Evolutionary conservation across 108 stramenopile genomes (phyloP).

Genomic region (Discostella stelligeroides): DNA sequence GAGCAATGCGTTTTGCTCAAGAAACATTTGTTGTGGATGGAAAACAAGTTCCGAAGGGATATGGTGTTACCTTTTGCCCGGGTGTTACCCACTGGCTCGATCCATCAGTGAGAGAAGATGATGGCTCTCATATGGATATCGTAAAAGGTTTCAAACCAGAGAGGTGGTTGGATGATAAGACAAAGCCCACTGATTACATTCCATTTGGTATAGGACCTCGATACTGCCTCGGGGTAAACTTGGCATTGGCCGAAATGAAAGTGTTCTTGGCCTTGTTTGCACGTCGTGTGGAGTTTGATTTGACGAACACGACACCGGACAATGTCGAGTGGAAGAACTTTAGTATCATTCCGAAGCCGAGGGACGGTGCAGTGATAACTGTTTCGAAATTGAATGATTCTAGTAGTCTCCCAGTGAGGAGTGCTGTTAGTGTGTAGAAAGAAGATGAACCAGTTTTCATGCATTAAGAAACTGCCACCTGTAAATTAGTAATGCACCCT

Average conservation of each 20-base stretch:
- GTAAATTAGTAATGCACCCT: too few species aligned
- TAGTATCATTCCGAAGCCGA: slow-evolving; percentile 43
- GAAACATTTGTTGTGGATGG: slow-evolving; percentile 55
- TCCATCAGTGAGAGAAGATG: slow-evolving; percentile 23
- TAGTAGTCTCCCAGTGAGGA: background rate
- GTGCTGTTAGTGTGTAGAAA: background rate
- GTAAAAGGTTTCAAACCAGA: slow-evolving; percentile 51
- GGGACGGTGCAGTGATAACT: slow-evolving; percentile 32
- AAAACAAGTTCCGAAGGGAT: slow-evolving; percentile 54
- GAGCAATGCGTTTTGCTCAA: slow-evolving; percentile 34
- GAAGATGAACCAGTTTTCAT: too few species aligned
- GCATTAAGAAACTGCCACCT: too few species aligned
- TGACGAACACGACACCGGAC: slow-evolving; percentile 34
- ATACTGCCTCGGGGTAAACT: slow-evolving; percentile 53
- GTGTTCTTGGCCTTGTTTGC: slow-evolving; percentile 64
- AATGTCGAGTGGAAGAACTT: slow-evolving; percentile 32
- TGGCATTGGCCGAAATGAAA: slow-evolving; percentile 65
- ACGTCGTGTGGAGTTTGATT: slow-evolving; percentile 47
- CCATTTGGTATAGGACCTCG: slow-evolving; percentile 18
- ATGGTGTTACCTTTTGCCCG: slow-evolving; percentile 44
- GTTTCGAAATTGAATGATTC: slow-evolving; percentile 19
- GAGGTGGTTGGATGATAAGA: slow-evolving; percentile 42
- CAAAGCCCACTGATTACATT: slow-evolving; percentile 44
- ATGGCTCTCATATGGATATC: slow-evolving; percentile 56
- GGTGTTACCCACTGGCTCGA: slow-evolving; percentile 47